phyloP scores from a whole-genome alignment of 768 basidiomycete genomes.

The Hygrocybe coccinea region DNA sequence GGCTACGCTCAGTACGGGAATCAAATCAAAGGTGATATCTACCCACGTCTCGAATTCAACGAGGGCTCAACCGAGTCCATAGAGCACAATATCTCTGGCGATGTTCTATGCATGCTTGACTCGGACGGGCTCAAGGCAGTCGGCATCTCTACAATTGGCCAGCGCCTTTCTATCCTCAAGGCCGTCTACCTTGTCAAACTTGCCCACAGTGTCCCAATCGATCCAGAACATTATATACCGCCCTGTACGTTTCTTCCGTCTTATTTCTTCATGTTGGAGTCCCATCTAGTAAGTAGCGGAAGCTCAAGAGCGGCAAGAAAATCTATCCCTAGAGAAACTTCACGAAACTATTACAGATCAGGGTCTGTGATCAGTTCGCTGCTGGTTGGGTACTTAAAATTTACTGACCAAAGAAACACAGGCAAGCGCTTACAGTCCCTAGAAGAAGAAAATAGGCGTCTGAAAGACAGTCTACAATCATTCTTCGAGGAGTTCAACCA shows the following conservation, averaged over 20 bases:
- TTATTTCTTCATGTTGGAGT: background rate
- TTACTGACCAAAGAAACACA: slow-evolving; percentile 24
- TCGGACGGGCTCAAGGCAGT: slow-evolving; percentile 80
- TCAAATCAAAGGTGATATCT: slow-evolving; percentile 63
- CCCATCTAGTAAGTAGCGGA: slow-evolving; percentile 24
- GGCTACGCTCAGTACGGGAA: slow-evolving; percentile 84
- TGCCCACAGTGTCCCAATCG: slow-evolving; percentile 75
- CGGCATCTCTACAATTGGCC: slow-evolving; percentile 87
- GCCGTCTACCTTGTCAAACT: slow-evolving; percentile 88
- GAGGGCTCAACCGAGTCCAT: slow-evolving; percentile 1
- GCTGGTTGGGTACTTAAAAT: background rate
- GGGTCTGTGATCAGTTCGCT: slow-evolving; percentile 40
- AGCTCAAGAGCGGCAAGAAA: slow-evolving; percentile 47
- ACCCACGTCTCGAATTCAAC: slow-evolving; percentile 11
- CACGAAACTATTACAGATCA: slow-evolving; percentile 68
- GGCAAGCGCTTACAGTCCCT: slow-evolving; percentile 63
- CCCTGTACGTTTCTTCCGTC: slow-evolving; percentile 57
- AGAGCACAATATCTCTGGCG: slow-evolving; percentile 93
- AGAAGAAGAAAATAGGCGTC: slow-evolving; percentile 72
- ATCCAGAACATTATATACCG: slow-evolving; percentile 80
- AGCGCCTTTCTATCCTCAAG: slow-evolving; percentile 87
- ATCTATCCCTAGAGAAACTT: slow-evolving; percentile 60
- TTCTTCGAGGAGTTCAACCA: slow-evolving; percentile 63
- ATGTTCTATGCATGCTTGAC: slow-evolving; percentile 79
- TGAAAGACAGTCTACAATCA: slow-evolving; percentile 57